Base-by-base conservation (phyloP, 2,329 filamentous ascomycete genomes). In the Penicillium decumbens region DNA sequence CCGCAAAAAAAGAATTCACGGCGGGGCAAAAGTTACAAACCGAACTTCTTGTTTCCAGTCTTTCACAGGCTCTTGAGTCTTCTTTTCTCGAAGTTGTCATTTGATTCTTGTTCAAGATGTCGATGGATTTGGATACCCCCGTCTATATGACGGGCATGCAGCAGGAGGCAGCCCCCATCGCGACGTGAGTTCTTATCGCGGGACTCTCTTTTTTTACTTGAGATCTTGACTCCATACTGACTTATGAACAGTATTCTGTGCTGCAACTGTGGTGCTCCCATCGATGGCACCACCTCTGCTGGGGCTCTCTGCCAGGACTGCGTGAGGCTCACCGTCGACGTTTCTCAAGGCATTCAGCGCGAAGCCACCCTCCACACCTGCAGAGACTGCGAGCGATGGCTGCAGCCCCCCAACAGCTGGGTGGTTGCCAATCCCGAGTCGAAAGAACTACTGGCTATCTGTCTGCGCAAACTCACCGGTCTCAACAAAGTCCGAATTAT, bases 301-400 rank as follows among this genome's bases (percentile, higher is more conserved):
- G 90, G 90, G 54, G 91, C 93, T 35, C 84, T 96, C 49, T 98
- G 93, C 76, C 89, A 89, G 71, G 92, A 97, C 77, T 97, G 93
- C 72, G 84, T 97, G 68, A 95, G 95, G 71, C 82, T 95, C 61
- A 95, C 90, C 42, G 83, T 95, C 72, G 93, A 98, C 73, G 92
- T 96, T 60, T 95, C 91, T 24, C 79, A 87, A 67, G 90, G 89
- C 52, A 91, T 97, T 57, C 92, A 90, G 72, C 83, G 91, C 67
- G 93, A 98, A 72, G 89, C 88, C 43, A 87, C 85, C 27, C 77
- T 97, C 45, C 89, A 95, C 73, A 91, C 88, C 73, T 98, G 93
- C 80, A 81, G 84, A 72, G 92, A 96, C 74, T 97, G 92, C 76
- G 90, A 96, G 71, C 80, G 89, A 75, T 97, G 90, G 89, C 80